These are phyloP conservation scores for Blepharisma stoltei DNA, from an alignment of 73 alveolate species.

Conservation along the genomic window DNA sequence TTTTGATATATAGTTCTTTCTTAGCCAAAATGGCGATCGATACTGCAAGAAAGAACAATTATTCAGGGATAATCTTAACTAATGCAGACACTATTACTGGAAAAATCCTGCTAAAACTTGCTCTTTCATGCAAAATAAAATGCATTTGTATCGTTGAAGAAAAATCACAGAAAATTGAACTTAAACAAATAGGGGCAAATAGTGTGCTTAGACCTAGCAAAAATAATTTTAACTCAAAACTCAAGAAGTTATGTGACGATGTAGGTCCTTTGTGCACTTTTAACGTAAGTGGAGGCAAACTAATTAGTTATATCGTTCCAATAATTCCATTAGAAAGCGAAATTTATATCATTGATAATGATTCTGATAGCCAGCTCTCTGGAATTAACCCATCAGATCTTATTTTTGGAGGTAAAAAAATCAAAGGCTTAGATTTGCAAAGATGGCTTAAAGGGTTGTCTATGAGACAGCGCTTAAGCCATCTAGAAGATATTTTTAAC, in stretches of 20 bases:
- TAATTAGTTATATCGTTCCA: not conserved
- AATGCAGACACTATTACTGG: constrained; percentile 7
- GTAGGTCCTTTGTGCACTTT: not conserved
- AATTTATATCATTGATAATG: not conserved
- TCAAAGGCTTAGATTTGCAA: not conserved
- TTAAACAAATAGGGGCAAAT: not conserved
- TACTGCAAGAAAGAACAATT: not conserved
- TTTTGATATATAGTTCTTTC: not conserved
- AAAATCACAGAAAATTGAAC: not conserved
- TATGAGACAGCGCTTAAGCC: not conserved
- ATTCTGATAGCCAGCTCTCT: not conserved
- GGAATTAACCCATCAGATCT: not conserved
- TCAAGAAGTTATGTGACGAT: not conserved
- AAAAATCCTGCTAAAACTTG: not conserved
- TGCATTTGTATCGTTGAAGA: not conserved
- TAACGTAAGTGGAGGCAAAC: not conserved
- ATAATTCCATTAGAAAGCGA: not conserved
- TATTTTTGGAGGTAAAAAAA: not conserved
- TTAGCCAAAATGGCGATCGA: not conserved
- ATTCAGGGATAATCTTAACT: not conserved
- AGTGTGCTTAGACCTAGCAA: not conserved
- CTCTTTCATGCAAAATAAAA: not conserved
- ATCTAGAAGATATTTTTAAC: not conserved
- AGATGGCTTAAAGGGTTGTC: not conserved
- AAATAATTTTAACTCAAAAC: not conserved